Evolutionary conservation across 2,329 filamentous ascomycete genomes (phyloP).

Genomic region (Fusarium siculi): DNA sequence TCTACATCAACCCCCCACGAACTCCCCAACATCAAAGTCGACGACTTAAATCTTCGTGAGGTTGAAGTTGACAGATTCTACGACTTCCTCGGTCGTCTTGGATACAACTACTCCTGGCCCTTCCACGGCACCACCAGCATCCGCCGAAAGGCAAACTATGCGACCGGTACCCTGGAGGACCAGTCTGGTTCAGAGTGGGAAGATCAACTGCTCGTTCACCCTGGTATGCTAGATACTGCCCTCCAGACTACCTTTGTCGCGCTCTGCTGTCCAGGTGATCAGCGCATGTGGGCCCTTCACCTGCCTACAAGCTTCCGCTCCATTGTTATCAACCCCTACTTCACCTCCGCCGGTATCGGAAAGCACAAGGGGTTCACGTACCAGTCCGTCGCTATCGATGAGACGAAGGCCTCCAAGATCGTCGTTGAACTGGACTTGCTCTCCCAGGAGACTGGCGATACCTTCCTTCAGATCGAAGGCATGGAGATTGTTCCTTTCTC

Average conservation of each 20-base stretch:
- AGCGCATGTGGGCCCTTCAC: conserved; percentile 46
- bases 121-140: background rate
- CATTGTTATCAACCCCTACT: background rate
- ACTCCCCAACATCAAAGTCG: background rate
- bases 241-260: conserved; percentile 50
- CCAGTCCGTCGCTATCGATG: background rate
- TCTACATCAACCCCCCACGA: rapidly evolving
- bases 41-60: rapidly evolving
- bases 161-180: background rate
- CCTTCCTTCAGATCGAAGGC: background rate
- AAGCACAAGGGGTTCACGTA: background rate
- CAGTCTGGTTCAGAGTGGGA: background rate
- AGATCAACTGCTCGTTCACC: background rate
- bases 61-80: background rate
- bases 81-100: background rate
- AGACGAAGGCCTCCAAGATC: background rate
- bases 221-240: conserved; percentile 46
- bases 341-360: background rate
- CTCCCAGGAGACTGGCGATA: background rate
- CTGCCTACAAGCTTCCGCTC: conserved; percentile 10
- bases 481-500: background rate
- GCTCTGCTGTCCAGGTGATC: conserved; percentile 47
- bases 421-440: background rate
- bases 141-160: background rate
- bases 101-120: background rate